phyloP scores from a whole-genome alignment of 2,329 filamentous ascomycete species.

The Arthrobotrys megalospora region DNA sequence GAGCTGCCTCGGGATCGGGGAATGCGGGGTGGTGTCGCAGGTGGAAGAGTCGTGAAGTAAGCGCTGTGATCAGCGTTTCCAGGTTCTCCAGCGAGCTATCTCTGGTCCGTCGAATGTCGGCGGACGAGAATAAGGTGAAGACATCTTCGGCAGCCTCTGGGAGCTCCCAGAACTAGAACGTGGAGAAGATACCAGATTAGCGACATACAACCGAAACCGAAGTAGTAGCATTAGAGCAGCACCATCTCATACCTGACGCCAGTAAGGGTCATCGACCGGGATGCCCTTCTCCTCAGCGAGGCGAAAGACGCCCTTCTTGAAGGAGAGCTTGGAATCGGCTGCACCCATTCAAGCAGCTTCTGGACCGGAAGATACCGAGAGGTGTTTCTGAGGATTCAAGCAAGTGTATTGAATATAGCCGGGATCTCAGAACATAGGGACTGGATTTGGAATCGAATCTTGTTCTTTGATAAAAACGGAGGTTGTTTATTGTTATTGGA shows the following conservation, averaged over 20 bases:
- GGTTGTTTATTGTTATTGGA: background rate
- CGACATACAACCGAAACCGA: background rate
- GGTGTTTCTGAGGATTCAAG: constrained; percentile 2
- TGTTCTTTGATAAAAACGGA: background rate
- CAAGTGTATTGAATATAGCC: background rate
- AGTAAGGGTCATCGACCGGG: constrained; percentile 88
- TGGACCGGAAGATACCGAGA: constrained; percentile 29
- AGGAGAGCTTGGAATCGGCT: constrained; percentile 97
- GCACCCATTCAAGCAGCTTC: constrained; percentile 80
- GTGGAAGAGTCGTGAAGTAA: constrained; percentile 85
- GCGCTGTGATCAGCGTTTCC: constrained; percentile 86
- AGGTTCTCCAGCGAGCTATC: constrained; percentile 88
- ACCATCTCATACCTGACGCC: constrained; percentile 80
- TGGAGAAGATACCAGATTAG: background rate
- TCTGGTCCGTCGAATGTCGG: constrained; percentile 88
- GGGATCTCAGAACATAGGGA: background rate
- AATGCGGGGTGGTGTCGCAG: constrained; percentile 92
- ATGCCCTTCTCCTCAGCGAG: constrained; percentile 92
- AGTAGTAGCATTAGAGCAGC: background rate
- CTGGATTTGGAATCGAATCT: too few relatives aligned
- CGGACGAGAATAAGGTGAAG: constrained; percentile 92
- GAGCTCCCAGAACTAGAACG: constrained; percentile 89
- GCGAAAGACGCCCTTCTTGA: constrained; percentile 98
- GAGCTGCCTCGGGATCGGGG: constrained; percentile 86
- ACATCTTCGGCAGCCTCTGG: constrained; percentile 96